Evolutionary conservation across 2,329 filamentous ascomycete genomes (phyloP), one percentile per base, ranked within the genome.

Genomic region (Ciborinia camelliae): DNA sequence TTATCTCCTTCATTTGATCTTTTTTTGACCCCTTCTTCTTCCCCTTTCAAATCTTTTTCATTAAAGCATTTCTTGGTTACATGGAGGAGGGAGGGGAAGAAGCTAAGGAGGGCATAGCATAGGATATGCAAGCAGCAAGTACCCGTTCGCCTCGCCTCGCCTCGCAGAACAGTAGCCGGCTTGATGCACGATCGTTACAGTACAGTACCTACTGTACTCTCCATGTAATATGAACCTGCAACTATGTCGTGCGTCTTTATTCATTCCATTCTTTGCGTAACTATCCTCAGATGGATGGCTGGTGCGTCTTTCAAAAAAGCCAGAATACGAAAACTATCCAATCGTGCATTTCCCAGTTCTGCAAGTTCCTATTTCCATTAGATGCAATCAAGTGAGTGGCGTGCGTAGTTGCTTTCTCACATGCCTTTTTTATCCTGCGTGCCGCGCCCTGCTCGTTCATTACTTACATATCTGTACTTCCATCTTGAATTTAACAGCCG

Each of bases 311-410:
- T 18, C 8, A 47, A n/a, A 35, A 45, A 26, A 47, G 55, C 55
- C 41, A 45, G 28, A 59, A 37, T 59, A 47, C 55, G 55, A 59
- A 47, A 59, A 59, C 18, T 59, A 37, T 47, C 55, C 55, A 47
- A 59, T 59, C 41, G 55, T 47, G 41, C 41, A 26, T 37, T 35
- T 59, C 30, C 54, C 55, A 59, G 30, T 47, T 37, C 55, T 59
- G 55, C 55, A 59, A 37, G 55, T 47, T 59, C 41, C 41, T 59
- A 37, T 39, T 59, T 51, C 43, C 32, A 64, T 64, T 30, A 32
- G 47, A 59, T 51, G 62, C 53, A 64, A 59, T 64, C 62, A 59
- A 51, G 53, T 64, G 62, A 35, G 62, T 64, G 62, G 62, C 45
- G 53, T 64, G 37, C 48, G 60, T 37, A 35, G 53, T 59, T 26